phyloP scores from a whole-genome alignment of 306 rosid genomes.

The Sechiopsis laciniata region DNA sequence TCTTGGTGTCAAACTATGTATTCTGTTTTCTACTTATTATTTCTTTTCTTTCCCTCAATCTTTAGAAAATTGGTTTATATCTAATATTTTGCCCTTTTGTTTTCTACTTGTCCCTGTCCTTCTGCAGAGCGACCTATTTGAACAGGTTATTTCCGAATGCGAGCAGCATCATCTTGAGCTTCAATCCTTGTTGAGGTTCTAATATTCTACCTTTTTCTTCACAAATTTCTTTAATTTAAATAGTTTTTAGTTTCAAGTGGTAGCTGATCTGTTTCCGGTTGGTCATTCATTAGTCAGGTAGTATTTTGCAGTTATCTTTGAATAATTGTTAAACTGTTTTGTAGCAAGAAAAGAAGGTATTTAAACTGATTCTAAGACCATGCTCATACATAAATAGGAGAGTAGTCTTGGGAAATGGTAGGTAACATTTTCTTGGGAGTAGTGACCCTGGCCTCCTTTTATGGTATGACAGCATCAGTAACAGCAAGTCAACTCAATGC shows the following conservation, averaged over 20 bases:
- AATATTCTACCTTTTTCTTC: background rate
- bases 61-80: background rate
- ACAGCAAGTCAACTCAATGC: background rate
- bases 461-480: no score
- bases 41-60: background rate
- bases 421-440: background rate
- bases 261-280: conserved; percentile 1
- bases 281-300: background rate
- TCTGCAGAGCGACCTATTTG: conserved; percentile 37
- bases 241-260: background rate
- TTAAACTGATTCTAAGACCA: background rate
- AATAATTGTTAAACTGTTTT: background rate
- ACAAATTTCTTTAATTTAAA: background rate
- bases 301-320: background rate
- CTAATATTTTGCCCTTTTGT: background rate
- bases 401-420: background rate
- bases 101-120: background rate
- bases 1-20: background rate
- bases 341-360: background rate
- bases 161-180: conserved; percentile 46
- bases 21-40: background rate
- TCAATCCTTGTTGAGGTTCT: conserved; percentile 42
- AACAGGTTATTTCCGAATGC: conserved; percentile 44
- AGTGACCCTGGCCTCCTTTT: background rate
- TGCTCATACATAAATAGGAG: background rate